Evolutionary conservation across 495 filamentous ascomycete genomes (phyloP), one percentile per base, ranked within the genome.

Genomic region (Sabuloglossum arenarium): DNA sequence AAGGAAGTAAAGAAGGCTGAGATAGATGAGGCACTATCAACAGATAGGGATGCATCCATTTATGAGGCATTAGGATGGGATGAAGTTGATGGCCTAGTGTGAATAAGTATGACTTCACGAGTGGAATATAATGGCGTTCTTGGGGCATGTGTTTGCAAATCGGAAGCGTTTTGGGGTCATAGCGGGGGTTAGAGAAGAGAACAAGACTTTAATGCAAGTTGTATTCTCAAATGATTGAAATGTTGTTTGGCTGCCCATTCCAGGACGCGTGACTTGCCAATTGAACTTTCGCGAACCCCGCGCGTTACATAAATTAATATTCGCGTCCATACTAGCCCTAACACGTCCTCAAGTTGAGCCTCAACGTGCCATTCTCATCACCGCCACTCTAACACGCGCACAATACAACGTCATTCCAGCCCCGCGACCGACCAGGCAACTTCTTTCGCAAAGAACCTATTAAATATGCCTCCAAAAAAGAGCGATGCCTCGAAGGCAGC

Each of bases 21-120:
- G 56, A 49, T 53, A 50, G 23, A 46, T 3, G 61, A 64, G 39
- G 39, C 25, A 60, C 12, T 30, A 31, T 43, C 24, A 3, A 43
- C 6, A 16, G 55, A 51, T 42, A 56, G 54, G 9, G 64, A 73
- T 67, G 67, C 70, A 62, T 71, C 69, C 19, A 84, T 94, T 49
- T 93, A 84, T 63, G 77, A 82, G 65, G 69, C 71, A 34, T 64
- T 91, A 51, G 83, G 87, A 49, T 86, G 88, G 88, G 82, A 90
- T 61, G 80, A 84, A 62, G 72, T 78, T 57, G 80, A 75, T 62
- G 64, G 68, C 19, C 21, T 53, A 23, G 29, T 19, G 9, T 31
- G 50, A 31, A 37, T 52, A 21, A n/a, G 21, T 37, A 53, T 0
- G 6, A 4, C 50, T 9, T 25, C 19, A 25, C 10, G 30, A 16